Evolutionary conservation across 352 stramenopile species (phyloP), one percentile per base, ranked within the genome.

Genomic region (Aphanomyces euteiches): DNA sequence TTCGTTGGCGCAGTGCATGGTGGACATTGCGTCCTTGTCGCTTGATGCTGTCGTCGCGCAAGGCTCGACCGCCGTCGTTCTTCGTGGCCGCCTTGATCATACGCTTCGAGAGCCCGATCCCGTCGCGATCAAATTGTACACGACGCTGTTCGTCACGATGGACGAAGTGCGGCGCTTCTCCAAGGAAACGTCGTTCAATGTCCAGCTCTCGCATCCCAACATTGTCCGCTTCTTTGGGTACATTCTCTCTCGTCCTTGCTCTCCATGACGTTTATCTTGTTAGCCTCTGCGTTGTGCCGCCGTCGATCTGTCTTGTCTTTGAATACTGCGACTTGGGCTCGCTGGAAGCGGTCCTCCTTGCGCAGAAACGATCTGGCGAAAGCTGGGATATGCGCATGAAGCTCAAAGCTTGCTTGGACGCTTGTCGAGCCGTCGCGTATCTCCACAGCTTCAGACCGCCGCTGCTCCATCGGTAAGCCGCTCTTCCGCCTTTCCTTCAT

Each of bases 91-190:
- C 0, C 54, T 95, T 36, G 80, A 85, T 12, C 81, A 77, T 56
- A 85, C 12, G 4, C 39, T 66, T 4, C 69, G 54, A 10, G 15
- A 37, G 19, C 37, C 39, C 12, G 60, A 21, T 7, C 7, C 69
- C 8, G 91, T 93, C 21, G 87, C 87, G 4, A 79, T 95, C 41
- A 95, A 95, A 73, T 91, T 95, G 57, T 95, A 93, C 76, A 93
- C 86, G 12, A 79, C 85, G 34, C 82, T 92, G 4, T 85, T 92
- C 54, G 85, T 93, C 19, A 93, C 85, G 15, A 83, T 90, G 57
- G 87, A 95, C 47, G 85, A 93, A 79, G 79, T 95, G 21, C 72
- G 85, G 43, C 76, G 84, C 0, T 95, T 95, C 48, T 95, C 87
- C 0, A 81, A 84, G 8, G 87, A 95, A 45, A 92, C 87, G 5